These are phyloP conservation scores for Clarireedia monteithiana DNA, from an alignment of 2,329 filamentous ascomycete species.

Conservation along the genomic window DNA sequence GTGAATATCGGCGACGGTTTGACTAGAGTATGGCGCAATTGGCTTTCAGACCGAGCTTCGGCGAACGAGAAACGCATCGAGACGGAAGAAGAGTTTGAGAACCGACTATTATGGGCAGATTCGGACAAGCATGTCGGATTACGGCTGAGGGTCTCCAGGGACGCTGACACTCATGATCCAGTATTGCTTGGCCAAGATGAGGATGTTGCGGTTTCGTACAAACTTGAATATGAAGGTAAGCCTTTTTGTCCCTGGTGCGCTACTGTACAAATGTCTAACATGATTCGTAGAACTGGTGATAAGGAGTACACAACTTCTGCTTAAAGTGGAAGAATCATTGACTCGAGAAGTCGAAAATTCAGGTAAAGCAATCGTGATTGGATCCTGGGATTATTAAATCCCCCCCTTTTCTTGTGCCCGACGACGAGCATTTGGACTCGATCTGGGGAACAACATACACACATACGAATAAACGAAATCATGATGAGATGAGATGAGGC, in stretches of 20 bases:
- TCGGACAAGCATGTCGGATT: slow-evolving; percentile 56
- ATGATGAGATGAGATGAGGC: no score
- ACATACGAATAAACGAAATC: neutral
- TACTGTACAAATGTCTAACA: neutral
- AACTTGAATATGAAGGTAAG: slow-evolving; percentile 64
- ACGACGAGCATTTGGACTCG: neutral
- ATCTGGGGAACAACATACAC: no score
- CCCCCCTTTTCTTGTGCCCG: neutral
- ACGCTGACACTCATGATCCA: slow-evolving; percentile 36
- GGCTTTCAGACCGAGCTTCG: slow-evolving; percentile 43
- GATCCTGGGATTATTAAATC: slow-evolving; percentile 31
- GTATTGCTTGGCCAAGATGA: slow-evolving; percentile 42
- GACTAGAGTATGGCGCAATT: slow-evolving; percentile 63
- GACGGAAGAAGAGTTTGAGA: slow-evolving; percentile 26
- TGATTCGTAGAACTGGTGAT: slow-evolving; percentile 57
- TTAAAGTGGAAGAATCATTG: slow-evolving; percentile 58
- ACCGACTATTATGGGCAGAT: slow-evolving; percentile 61
- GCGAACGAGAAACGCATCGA: neutral
- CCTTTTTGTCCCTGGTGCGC: slow-evolving; percentile 1
- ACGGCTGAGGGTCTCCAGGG: slow-evolving; percentile 54
- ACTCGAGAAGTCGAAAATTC: slow-evolving; percentile 50
- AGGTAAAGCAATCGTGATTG: slow-evolving; percentile 62
- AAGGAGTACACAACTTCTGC: slow-evolving; percentile 52
- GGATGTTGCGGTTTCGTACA: slow-evolving; percentile 61
- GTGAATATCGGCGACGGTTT: slow-evolving; percentile 61